Evolutionary conservation across 2,329 filamentous ascomycete species (phyloP).

Genomic region (Rutstroemia sydowiana): DNA sequence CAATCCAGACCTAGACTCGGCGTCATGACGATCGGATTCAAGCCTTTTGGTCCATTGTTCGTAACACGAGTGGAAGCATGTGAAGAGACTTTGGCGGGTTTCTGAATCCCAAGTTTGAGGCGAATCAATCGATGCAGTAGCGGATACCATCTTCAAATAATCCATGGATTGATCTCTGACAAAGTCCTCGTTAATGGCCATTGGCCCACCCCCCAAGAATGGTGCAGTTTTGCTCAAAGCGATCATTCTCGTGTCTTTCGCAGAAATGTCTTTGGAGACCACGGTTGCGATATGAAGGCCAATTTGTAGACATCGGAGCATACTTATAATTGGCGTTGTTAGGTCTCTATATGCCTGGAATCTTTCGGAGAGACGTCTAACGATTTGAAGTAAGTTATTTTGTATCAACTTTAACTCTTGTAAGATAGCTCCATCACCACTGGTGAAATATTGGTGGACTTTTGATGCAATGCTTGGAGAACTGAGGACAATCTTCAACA

Average conservation of each 20-base stretch:
- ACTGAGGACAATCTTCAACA: constrained; percentile 45
- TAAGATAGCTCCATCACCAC: constrained; percentile 35
- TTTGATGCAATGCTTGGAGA: constrained; percentile 14
- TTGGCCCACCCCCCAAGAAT: constrained; percentile 43
- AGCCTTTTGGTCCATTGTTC: constrained; percentile 73
- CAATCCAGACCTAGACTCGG: constrained; percentile 65
- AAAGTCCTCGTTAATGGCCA: constrained; percentile 11
- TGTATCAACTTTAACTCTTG: constrained; percentile 37
- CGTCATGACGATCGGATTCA: constrained; percentile 66
- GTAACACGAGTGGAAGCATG: constrained; percentile 66
- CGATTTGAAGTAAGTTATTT: constrained; percentile 59
- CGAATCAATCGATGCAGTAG: constrained; percentile 42
- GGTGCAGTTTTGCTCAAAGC: constrained; percentile 42
- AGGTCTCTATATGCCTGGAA: constrained; percentile 83
- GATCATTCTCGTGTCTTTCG: constrained; percentile 10
- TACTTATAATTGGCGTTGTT: constrained; percentile 66
- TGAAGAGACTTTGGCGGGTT: constrained; percentile 48
- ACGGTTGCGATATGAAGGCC: constrained; percentile 56
- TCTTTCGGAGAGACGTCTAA: constrained; percentile 58
- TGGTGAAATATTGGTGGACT: constrained; percentile 17
- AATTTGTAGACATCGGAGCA: constrained; percentile 71
- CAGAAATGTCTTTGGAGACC: constrained; percentile 5
- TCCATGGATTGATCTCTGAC: constrained; percentile 33
- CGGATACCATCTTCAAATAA: constrained; percentile 42
- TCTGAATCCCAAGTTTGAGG: constrained; percentile 34